Conservation (phyloP, 371 early-diverging fungal species). For the Syncephalastrum monosporum region DNA sequence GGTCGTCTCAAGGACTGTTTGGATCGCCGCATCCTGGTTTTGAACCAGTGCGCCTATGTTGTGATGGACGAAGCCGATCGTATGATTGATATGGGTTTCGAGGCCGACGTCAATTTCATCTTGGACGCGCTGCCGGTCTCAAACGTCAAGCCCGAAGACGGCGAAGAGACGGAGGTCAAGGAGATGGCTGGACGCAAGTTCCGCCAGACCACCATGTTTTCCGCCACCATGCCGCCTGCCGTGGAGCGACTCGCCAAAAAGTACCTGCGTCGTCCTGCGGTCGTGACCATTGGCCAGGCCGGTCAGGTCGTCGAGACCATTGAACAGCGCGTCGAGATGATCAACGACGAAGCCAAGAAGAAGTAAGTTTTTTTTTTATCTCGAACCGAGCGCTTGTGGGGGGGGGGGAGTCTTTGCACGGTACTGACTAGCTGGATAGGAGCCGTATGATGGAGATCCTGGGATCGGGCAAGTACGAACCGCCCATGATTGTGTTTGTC, state of each 20-base stretch:
- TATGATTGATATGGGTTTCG: conserved; percentile 98
- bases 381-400: no score
- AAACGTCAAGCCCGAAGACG: conserved; percentile 84
- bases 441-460: conserved; percentile 78
- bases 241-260: conserved; percentile 93
- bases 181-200: conserved; percentile 55
- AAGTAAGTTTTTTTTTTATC: conserved; percentile 28
- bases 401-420: background rate
- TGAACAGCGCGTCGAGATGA: conserved; percentile 93
- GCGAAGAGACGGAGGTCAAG: conserved; percentile 60
- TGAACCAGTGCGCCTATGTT: conserved; percentile 86
- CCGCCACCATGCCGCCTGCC: conserved; percentile 98
- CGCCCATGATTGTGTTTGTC: conserved; percentile 97
- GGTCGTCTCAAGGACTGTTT: conserved; percentile 92
- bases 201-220: conserved; percentile 99
- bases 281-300: conserved; percentile 96
- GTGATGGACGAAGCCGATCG: conserved; percentile 99
- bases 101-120: conserved; percentile 92
- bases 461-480: conserved; percentile 58
- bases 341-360: conserved; percentile 85
- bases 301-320: conserved; percentile 97
- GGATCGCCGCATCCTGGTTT: conserved; percentile 79
- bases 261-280: conserved; percentile 91
- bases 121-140: conserved; percentile 90
- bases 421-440: conserved; percentile 28